phyloP scores from a whole-genome alignment of 306 rosid genomes.

The Sesbania bispinosa region DNA sequence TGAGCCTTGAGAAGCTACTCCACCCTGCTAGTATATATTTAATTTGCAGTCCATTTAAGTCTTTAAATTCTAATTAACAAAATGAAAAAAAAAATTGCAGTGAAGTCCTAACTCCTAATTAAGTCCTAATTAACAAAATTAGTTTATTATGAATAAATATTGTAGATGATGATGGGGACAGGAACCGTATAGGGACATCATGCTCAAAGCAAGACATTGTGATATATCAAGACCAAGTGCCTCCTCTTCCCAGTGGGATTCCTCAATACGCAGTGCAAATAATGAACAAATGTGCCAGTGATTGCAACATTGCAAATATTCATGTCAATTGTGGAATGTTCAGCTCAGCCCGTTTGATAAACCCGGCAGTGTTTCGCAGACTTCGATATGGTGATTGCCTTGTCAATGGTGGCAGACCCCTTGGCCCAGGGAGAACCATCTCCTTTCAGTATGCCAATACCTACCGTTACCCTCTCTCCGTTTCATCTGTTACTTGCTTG shows the following conservation, averaged over 20 bases:
- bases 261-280: conserved; percentile 53
- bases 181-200: conserved; percentile 26
- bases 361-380: conserved; percentile 47
- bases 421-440: conserved; percentile 42
- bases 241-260: conserved; percentile 55
- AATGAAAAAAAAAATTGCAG: too few relatives aligned
- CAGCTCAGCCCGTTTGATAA: conserved; percentile 56
- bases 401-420: conserved; percentile 43
- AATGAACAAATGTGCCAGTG: conserved; percentile 38
- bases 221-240: conserved; percentile 43
- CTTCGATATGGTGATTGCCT: conserved; percentile 52
- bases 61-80: too few relatives aligned
- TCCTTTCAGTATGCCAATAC: conserved; percentile 60
- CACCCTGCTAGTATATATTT: too few relatives aligned
- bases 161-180: conserved; percentile 17
- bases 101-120: too few relatives aligned
- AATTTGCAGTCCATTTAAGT: too few relatives aligned
- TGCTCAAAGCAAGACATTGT: conserved; percentile 50
- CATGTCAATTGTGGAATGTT: conserved; percentile 64
- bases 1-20: conserved; percentile 36
- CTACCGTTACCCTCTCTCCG: conserved; percentile 48
- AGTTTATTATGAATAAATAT: too few relatives aligned
- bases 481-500: conserved; percentile 47
- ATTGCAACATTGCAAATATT: conserved; percentile 52
- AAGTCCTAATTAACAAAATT: too few relatives aligned